Percentiles rank a stretch among this genome's conserved stretches.
phyloP scores from a whole-genome alignment of 495 filamentous ascomycete genomes.

The Aspergillus sclerotioniger region DNA sequence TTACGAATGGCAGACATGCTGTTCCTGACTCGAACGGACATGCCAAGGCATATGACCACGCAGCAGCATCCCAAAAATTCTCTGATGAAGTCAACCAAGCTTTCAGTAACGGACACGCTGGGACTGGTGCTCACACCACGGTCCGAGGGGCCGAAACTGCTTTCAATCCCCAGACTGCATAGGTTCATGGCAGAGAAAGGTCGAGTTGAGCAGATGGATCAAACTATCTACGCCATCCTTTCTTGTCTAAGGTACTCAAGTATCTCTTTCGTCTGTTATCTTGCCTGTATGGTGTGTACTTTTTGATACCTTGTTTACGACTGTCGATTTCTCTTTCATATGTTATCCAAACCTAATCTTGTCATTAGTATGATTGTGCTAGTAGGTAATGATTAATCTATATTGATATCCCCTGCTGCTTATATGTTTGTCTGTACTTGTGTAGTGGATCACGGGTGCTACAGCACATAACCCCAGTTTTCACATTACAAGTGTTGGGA shows the following conservation, averaged over 20 bases:
- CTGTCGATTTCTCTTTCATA: slow-evolving; percentile 7
- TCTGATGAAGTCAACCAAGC: slow-evolving; percentile 55
- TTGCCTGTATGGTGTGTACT: neutral
- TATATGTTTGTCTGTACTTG: neutral
- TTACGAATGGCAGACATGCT: slow-evolving; percentile 1
- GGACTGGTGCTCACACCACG: slow-evolving; percentile 17
- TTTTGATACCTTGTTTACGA: slow-evolving; percentile 3
- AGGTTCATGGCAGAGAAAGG: slow-evolving; percentile 3
- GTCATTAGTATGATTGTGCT: slow-evolving; percentile 1
- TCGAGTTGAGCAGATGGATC: neutral
- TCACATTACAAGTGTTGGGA: neutral
- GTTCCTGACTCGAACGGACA: slow-evolving; percentile 15
- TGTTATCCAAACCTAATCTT: neutral
- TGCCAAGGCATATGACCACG: slow-evolving; percentile 18
- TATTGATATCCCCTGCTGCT: neutral
- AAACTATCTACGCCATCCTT: neutral
- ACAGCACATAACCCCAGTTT: neutral
- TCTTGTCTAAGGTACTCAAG: neutral
- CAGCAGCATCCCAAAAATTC: slow-evolving; percentile 40
- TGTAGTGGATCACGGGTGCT: neutral
- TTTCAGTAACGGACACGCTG: slow-evolving; percentile 37
- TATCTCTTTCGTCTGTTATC: neutral
- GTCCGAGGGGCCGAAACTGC: slow-evolving; percentile 20
- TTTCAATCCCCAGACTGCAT: slow-evolving; percentile 29
- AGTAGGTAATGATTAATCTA: slow-evolving; percentile 8